Evolutionary conservation across 2,329 filamentous ascomycete species (phyloP), one percentile per base, ranked within the genome.

Genomic region (Ophiosphaerella narmari): DNA sequence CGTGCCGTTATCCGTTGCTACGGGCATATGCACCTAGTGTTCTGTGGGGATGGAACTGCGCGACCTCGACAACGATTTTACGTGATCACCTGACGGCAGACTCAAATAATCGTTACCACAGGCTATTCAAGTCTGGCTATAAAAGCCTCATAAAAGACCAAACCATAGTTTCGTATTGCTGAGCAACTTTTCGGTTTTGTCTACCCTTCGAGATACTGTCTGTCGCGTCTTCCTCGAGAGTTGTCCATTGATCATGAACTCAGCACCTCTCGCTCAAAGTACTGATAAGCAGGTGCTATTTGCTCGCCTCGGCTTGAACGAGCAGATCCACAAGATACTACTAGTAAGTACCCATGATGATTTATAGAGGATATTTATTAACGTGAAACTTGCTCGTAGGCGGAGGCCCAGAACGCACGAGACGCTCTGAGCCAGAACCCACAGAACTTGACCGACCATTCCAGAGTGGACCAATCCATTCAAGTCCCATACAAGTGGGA

Each of bases 241-340:
- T 35, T 43, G 14, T 39, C 16, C n/a, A 9, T 24, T 34, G 35
- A 57, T 18, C 26, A 67, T 67, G 65, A 49, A 47, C 41, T 39
- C 31, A 36, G 46, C 39, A 16, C 63, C 63, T 36, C 61, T 78
- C 48, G 71, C 77, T 38, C 74, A 71, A 62, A 79, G 77, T 60
- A 75, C 76, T 50, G 74, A 75, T 41, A 79, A 78, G 64, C 63
- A 67, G 14, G 70, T 70, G 29, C 72, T 80, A 44, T 76, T 78
- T 52, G 60, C 70, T 44, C 64, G 75, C 34, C 67, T 80, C 11
- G 73, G 74, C 1, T 60, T 79, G 37, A 70, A 68, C 26, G 74
- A 76, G 38, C 58, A 69, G 23, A 56, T 77, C 11, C 77, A 80
- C 51, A 73, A 66, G 16, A 55, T 75, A 60, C 76, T 80, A 66